A percentile compares a stretch with the other conserved stretches of the same genome.
These are phyloP conservation scores for Daldinia vernicosa DNA, from an alignment of 495 filamentous ascomycete genomes.

Conservation along the genomic window DNA sequence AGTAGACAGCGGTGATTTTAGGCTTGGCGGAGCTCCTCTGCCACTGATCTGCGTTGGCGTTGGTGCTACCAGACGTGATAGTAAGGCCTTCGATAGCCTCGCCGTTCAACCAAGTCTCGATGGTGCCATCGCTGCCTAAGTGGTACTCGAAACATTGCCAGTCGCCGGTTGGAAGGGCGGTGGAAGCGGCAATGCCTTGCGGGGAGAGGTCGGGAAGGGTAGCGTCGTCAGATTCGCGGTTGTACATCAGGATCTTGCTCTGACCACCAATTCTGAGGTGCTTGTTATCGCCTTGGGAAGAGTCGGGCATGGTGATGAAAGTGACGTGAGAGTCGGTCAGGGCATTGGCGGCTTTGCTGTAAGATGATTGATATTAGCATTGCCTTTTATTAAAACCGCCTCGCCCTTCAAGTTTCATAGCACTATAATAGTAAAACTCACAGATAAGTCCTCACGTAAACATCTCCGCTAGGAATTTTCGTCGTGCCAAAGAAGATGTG, in stretches of 20 bases:
- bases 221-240: slow-evolving; percentile 68
- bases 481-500: slow-evolving; percentile 68
- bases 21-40: slow-evolving; percentile 56
- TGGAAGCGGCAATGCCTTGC: slow-evolving; percentile 61
- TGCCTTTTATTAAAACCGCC: neutral
- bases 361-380: slow-evolving; percentile 41
- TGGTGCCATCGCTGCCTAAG: slow-evolving; percentile 61
- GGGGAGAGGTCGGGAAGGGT: slow-evolving; percentile 67
- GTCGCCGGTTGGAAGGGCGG: slow-evolving; percentile 54
- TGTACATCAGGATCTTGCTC: slow-evolving; percentile 66
- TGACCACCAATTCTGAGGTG: slow-evolving; percentile 68
- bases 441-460: slow-evolving; percentile 64
- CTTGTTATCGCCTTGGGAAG: slow-evolving; percentile 61
- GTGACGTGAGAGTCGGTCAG: slow-evolving; percentile 63
- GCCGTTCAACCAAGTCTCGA: slow-evolving; percentile 67
- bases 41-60: slow-evolving; percentile 63
- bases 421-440: slow-evolving; percentile 46
- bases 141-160: slow-evolving; percentile 70
- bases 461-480: slow-evolving; percentile 61
- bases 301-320: slow-evolving; percentile 70
- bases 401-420: neutral
- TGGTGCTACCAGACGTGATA: slow-evolving; percentile 51
- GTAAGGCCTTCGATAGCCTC: slow-evolving; percentile 60
- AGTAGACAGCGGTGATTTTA: slow-evolving; percentile 63
- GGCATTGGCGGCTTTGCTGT: slow-evolving; percentile 61